Conservation (phyloP, 2,329 filamentous ascomycete genomes). For the Neurospora crassa region DNA sequence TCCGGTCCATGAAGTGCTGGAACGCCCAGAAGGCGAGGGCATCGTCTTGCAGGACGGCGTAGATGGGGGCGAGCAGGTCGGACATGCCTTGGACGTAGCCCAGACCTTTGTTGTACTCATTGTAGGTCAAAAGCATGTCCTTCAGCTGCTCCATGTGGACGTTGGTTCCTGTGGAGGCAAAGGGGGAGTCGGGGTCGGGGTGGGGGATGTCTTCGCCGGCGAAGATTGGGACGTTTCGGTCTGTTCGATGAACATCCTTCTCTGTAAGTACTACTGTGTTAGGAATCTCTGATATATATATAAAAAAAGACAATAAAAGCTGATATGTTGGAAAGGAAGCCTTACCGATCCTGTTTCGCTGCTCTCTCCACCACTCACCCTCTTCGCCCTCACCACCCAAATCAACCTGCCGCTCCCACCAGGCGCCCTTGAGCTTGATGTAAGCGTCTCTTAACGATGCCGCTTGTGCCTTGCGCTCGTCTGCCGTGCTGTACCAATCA, state of each 20-base stretch:
- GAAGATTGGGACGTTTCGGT: slow-evolving; percentile 90
- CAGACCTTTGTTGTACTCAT: slow-evolving; percentile 91
- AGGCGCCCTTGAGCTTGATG: slow-evolving; percentile 82
- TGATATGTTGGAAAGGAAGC: slow-evolving; percentile 8
- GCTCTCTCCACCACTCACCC: slow-evolving; percentile 94
- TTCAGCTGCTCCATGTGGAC: slow-evolving; percentile 98
- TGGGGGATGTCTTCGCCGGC: slow-evolving; percentile 94
- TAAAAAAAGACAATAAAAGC: not conserved
- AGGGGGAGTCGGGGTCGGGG: slow-evolving; percentile 90
- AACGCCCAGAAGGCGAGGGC: slow-evolving; percentile 96
- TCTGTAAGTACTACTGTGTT: slow-evolving; percentile 45
- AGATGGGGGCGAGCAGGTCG: slow-evolving; percentile 88
- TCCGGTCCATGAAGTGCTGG: slow-evolving; percentile 90
- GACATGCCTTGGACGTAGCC: slow-evolving; percentile 99
- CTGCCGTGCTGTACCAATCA: slow-evolving; percentile 81
- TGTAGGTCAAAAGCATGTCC: slow-evolving; percentile 97
- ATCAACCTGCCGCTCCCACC: slow-evolving; percentile 92
- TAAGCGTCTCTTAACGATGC: slow-evolving; percentile 89
- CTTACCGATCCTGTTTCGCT: slow-evolving; percentile 86
- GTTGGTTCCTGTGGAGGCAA: slow-evolving; percentile 86
- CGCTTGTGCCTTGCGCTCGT: slow-evolving; percentile 74
- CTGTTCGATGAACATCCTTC: slow-evolving; percentile 96
- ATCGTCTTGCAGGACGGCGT: slow-evolving; percentile 95
- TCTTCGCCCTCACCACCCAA: slow-evolving; percentile 70
- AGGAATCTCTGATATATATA: slow-evolving; percentile 11